Evolutionary conservation across 768 basidiomycete genomes (phyloP), one percentile per base, ranked within the genome.

Genomic region (Russula dissimulans): DNA sequence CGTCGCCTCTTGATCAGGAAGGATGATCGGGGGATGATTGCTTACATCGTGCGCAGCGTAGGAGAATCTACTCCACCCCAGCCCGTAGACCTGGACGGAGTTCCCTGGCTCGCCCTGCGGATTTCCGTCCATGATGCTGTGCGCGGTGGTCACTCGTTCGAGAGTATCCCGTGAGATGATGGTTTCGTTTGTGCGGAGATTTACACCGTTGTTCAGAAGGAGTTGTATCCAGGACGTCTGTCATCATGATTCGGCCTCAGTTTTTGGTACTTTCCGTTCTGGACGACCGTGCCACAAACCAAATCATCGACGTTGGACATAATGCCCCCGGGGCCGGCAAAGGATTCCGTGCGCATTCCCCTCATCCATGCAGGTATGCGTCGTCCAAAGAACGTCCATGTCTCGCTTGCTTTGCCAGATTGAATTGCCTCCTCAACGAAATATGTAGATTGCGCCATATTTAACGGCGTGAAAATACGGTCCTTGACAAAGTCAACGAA

Each of bases 221-320:
- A 66, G 60, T 6, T 65, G 62, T 6, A 76, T 59, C 79, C 79
- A 80, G 58, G 71, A 70, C 11, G 69, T 63, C 78, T 80, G 60
- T 7, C 39, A 43, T 44, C 43, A 18, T 32, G 15, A n/a, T 26
- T 39, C 15, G 17, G 12, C 9, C 15, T 43, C 4, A 36, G 9
- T 45, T 42, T n/a, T n/a, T 36, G 3, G 4, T 12, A 1, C 14
- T 14, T 12, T 41, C 12, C 4, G 39, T 15, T 15, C 11, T n/a
- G 4, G 22, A 26, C 22, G 22, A 26, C 22, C 38, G 39, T 17
- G 29, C 41, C 3, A 62, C 75, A 8, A 43, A 76, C 79, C 74
- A 80, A 71, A 45, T 80, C 79, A 17, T 71, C 58, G 0, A 70
- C 71, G 29, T 62, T 77, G 36, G 78, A 76, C 32, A 78, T 76